Conservation (phyloP, 1,139 yeast genomes). For the Taphrina sp. region DNA sequence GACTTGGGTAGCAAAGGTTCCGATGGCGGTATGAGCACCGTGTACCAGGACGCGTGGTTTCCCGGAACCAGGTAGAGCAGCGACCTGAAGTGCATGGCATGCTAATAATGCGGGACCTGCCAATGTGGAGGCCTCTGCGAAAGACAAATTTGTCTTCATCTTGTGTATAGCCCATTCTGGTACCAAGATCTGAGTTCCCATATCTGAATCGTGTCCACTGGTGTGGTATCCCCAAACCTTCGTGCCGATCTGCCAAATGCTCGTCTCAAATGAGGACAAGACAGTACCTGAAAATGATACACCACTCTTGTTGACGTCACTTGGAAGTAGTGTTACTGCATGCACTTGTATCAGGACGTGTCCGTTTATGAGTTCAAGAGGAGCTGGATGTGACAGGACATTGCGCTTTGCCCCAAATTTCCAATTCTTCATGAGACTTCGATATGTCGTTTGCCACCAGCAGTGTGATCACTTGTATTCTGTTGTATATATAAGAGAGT, state of each 20-base stretch:
- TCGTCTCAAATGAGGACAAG: neutral
- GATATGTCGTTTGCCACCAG: no score
- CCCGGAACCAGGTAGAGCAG: conserved; percentile 7
- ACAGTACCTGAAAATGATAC: conserved; percentile 26
- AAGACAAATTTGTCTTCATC: conserved; percentile 26
- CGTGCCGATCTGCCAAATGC: conserved; percentile 1
- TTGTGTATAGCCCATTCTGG: conserved; percentile 24
- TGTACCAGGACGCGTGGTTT: conserved; percentile 21
- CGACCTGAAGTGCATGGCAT: conserved; percentile 22
- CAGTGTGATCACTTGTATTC: no score
- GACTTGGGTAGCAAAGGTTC: conserved; percentile 20
- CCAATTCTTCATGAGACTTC: no score
- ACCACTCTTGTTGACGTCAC: conserved; percentile 1
- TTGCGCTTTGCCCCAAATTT: no score
- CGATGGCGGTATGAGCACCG: conserved; percentile 24
- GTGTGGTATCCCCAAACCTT: conserved; percentile 7
- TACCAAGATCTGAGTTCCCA: neutral
- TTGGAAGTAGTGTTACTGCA: conserved; percentile 11
- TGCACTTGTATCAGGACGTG: conserved; percentile 16
- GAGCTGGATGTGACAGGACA: no score
- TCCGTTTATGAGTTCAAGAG: conserved; percentile 11
- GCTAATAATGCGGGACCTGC: conserved; percentile 28
- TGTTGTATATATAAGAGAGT: no score
- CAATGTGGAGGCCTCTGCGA: conserved; percentile 15
- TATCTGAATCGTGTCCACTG: neutral